These are phyloP conservation scores for Borealophlyctis nickersoniae DNA, from an alignment of 192 early-diverging fungal species.

Conservation along the genomic window DNA sequence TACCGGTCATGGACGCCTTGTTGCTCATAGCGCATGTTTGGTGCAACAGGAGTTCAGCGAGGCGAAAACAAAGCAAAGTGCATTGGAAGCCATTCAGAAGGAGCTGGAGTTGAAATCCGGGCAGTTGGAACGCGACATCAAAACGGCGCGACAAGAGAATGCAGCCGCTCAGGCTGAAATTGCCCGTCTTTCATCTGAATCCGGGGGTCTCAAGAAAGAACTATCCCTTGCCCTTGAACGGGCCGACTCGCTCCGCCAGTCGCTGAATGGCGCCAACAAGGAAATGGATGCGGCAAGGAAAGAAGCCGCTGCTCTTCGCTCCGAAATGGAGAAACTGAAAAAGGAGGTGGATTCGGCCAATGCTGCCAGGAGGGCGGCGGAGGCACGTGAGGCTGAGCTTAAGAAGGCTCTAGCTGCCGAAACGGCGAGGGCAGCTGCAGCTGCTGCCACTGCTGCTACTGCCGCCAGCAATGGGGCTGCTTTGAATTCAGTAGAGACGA, in stretches of 20 bases:
- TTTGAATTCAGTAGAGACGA: too few species aligned
- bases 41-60: not conserved
- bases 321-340: not conserved
- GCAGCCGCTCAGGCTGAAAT: slow-evolving; percentile 1
- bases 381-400: not conserved
- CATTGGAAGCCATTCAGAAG: not conserved
- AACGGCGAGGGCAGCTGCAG: not conserved
- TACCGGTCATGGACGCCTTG: not conserved
- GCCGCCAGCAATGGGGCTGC: too few species aligned
- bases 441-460: slow-evolving; percentile 1
- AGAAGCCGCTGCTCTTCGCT: not conserved
- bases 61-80: not conserved
- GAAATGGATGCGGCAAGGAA: not conserved
- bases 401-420: not conserved
- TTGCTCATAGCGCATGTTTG: not conserved
- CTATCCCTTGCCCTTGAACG: not conserved
- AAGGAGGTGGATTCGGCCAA: slow-evolving; percentile 9
- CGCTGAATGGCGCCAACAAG: not conserved
- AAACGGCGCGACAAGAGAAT: not conserved
- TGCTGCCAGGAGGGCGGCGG: slow-evolving; percentile 1
- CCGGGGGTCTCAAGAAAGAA: not conserved
- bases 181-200: not conserved
- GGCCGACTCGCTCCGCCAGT: not conserved
- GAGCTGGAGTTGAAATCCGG: not conserved
- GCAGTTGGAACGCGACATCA: slow-evolving; percentile 2